phyloP scores from a whole-genome alignment of 1,284 basidiomycete genomes.

The Puccinia coronata region DNA sequence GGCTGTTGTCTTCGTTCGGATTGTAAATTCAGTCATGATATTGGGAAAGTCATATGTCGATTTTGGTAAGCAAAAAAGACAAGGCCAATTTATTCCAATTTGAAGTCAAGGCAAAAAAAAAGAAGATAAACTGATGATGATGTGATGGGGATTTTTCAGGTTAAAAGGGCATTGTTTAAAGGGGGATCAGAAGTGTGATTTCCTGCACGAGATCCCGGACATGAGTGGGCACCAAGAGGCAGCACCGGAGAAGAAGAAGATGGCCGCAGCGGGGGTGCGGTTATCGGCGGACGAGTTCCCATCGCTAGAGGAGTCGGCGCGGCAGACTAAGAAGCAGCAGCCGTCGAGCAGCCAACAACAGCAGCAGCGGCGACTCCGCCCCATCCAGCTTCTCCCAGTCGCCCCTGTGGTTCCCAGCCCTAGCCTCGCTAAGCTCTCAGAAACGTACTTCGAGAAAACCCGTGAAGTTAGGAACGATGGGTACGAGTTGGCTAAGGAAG shows the following conservation, averaged over 20 bases:
- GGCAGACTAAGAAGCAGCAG: background rate
- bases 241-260: background rate
- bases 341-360: too few relatives aligned
- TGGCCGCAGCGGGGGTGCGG: background rate
- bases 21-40: slow-evolving; percentile 48
- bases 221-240: background rate
- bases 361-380: background rate
- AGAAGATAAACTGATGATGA: background rate
- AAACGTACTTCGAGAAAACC: background rate
- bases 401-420: background rate
- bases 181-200: slow-evolving; percentile 33
- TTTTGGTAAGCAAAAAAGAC: slow-evolving; percentile 38
- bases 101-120: too few relatives aligned
- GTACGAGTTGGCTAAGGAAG: background rate
- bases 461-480: slow-evolving; percentile 7
- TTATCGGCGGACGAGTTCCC: slow-evolving; percentile 37
- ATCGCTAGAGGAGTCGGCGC: background rate
- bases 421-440: background rate
- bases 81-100: background rate
- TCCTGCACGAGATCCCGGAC: slow-evolving; percentile 44
- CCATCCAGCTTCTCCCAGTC: background rate
- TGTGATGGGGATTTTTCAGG: background rate
- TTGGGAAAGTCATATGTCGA: slow-evolving; percentile 44
- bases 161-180: slow-evolving; percentile 49
- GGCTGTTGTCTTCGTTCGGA: slow-evolving; percentile 47